Evolutionary conservation across 306 rosid species (phyloP), one percentile per base, ranked within the genome.

Genomic region (Ormosia semicastrata): DNA sequence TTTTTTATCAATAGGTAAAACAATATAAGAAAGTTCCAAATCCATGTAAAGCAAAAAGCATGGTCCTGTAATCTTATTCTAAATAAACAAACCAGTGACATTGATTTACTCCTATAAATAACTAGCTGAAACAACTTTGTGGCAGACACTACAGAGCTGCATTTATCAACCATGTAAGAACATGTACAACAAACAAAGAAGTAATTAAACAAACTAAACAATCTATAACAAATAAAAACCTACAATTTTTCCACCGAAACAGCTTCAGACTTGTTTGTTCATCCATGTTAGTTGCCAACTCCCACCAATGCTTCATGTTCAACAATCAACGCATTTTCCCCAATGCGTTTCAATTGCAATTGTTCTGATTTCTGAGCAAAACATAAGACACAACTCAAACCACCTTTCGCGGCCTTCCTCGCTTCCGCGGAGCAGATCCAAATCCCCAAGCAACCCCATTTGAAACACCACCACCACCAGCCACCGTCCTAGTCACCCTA

Each of bases 351-450:
- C 24, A 24, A 24, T 24, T 24, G 24, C 24, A 24, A 24, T 24
- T 24, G 24, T 24, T 24, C 24, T 24, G 24, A 24, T 24, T 24
- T 24, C 24, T 24, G 24, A 24, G 1, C 56, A 58, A 18, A 75
- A 18, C 66, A 29, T 4, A 59, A 49, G 9, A 59, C 40, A 6
- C 12, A 59, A 33, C 43, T 71, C 62, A 89, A 67, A 18, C 82
- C 79, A 71, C 75, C 58, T 80, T 84, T 69, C 87, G 87, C 0
- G 93, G 90, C 84, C 97, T 88, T 9, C 97, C 97, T 75, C 91
- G 83, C 86, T 91, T 94, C 88, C 52, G 79, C 36, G 9, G 13
- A 59, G 8, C 34, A 47, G 66, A 32, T 80, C 63, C 24, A 24
- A 24, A 24, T 24, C 24, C 24, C 18, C 33, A 32, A 7, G 36